Conservation (phyloP, 768 basidiomycete genomes). For the Termitomyces sp. region DNA sequence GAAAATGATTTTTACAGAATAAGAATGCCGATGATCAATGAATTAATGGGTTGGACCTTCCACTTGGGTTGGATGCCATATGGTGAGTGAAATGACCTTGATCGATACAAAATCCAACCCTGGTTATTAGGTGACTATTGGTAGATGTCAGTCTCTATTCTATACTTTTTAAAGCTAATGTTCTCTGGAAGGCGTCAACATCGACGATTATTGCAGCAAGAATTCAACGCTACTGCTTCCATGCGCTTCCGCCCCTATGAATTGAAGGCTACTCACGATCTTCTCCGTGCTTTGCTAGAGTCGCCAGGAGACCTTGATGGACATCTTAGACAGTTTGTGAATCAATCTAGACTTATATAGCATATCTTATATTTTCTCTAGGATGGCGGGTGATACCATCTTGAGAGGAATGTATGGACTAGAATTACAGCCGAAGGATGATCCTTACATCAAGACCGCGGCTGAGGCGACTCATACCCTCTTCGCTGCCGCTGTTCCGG, state of each 20-base stretch:
- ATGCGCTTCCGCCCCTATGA: slow-evolving; percentile 17
- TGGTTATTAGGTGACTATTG: slow-evolving; percentile 6
- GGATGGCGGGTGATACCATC: slow-evolving; percentile 20
- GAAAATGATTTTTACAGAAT: neutral
- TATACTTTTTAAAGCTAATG: neutral
- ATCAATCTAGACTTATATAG: neutral
- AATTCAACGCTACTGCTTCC: slow-evolving; percentile 15
- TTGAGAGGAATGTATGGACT: slow-evolving; percentile 30
- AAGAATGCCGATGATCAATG: slow-evolving; percentile 7
- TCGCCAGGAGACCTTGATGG: slow-evolving; percentile 14
- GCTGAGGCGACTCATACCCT: slow-evolving; percentile 24
- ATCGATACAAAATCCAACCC: neutral
- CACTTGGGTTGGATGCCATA: slow-evolving; percentile 11
- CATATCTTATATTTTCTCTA: neutral
- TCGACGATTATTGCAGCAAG: slow-evolving; percentile 18
- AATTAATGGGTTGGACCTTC: slow-evolving; percentile 9
- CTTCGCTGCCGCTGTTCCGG: slow-evolving; percentile 20
- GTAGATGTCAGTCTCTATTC: neutral
- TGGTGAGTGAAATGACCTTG: slow-evolving; percentile 4
- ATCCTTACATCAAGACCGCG: slow-evolving; percentile 26
- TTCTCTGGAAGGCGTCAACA: slow-evolving; percentile 16
- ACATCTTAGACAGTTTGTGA: slow-evolving; percentile 10
- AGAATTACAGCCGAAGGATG: slow-evolving; percentile 21
- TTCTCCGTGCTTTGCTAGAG: slow-evolving; percentile 17
- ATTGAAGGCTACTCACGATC: slow-evolving; percentile 14